Evolutionary conservation across 768 basidiomycete genomes (phyloP).

Genomic region (Tricholoma sp.): DNA sequence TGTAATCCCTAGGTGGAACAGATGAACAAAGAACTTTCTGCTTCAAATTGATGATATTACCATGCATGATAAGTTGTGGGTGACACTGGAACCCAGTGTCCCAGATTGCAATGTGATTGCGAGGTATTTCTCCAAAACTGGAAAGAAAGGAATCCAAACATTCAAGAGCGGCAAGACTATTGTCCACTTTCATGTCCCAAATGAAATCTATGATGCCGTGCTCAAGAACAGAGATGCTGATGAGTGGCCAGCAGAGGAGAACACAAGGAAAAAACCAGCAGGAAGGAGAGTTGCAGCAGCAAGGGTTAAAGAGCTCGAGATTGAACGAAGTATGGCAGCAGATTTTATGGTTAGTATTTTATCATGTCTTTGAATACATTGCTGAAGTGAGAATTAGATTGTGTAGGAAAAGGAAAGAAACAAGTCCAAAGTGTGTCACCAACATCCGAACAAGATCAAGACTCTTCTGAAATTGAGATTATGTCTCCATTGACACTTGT

Average conservation of each 20-base stretch:
- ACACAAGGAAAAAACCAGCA: not conserved
- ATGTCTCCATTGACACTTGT: not conserved
- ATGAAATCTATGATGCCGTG: not conserved
- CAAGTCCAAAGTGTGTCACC: not conserved
- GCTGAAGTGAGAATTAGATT: not conserved
- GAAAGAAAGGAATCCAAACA: not conserved
- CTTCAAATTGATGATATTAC: not conserved
- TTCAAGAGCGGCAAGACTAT: not conserved
- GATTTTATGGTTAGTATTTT: not conserved
- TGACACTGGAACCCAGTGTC: not conserved
- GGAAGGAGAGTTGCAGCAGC: not conserved
- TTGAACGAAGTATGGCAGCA: not conserved
- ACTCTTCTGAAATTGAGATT: not conserved
- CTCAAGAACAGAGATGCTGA: not conserved
- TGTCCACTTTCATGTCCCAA: not conserved
- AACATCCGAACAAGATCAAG: not conserved
- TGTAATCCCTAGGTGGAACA: not conserved
- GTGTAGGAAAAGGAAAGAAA: not conserved
- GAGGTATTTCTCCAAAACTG: not conserved
- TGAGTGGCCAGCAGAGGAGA: not conserved
- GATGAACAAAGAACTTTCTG: not conserved
- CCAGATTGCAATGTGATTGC: not conserved
- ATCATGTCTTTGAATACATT: not conserved
- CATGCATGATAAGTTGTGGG: not conserved
- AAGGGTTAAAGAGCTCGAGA: not conserved